Conservation (phyloP, 2,329 filamentous ascomycete species). For the Penicillium nordicum region DNA sequence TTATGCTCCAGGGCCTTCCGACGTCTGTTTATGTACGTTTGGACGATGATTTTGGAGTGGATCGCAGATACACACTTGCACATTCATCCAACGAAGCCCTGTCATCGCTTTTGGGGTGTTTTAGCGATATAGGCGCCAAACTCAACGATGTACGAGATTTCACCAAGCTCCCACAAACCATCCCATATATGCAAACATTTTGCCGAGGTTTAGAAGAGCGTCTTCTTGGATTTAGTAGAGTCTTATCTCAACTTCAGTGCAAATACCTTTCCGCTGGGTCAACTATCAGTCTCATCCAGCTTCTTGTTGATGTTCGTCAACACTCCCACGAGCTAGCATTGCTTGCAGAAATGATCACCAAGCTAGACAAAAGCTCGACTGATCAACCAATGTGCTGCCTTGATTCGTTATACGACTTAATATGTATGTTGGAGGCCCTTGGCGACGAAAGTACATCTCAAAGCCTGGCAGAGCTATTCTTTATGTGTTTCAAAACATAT, state of each 20-base stretch:
- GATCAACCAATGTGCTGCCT: conserved; percentile 67
- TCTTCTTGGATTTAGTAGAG: conserved; percentile 57
- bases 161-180: conserved; percentile 43
- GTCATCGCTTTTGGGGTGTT: conserved; percentile 37
- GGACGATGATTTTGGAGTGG: conserved; percentile 34
- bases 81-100: conserved; percentile 35
- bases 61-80: conserved; percentile 35
- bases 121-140: conserved; percentile 49
- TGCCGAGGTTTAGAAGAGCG: conserved; percentile 59
- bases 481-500: conserved; percentile 78
- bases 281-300: conserved; percentile 64
- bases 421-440: conserved; percentile 66
- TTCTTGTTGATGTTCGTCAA: conserved; percentile 57
- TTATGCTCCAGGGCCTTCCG: conserved; percentile 77
- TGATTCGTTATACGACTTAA: conserved; percentile 70
- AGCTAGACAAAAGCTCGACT: conserved; percentile 46
- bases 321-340: conserved; percentile 55
- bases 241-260: conserved; percentile 59
- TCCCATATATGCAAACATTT: conserved; percentile 67
- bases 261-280: conserved; percentile 54
- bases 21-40: conserved; percentile 64
- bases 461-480: conserved; percentile 67
- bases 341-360: conserved; percentile 61
- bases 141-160: conserved; percentile 52
- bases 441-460: conserved; percentile 61